Evolutionary conservation across 1,139 yeast genomes (phyloP), one percentile per base, ranked within the genome.

Genomic region (Yamadazyma pseudoaaseri): DNA sequence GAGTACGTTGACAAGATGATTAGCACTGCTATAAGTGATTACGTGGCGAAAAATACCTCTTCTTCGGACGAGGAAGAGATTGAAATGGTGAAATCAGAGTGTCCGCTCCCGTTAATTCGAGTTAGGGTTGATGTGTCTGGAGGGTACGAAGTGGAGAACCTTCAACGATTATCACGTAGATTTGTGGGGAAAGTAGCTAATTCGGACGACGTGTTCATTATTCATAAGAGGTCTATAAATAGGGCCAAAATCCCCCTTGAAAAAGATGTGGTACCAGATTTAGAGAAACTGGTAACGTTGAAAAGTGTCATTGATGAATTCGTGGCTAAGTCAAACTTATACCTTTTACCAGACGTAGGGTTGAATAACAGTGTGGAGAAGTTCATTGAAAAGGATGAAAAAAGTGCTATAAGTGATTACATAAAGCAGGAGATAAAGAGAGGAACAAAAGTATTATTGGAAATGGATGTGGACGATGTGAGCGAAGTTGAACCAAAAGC

Each of bases 161-260:
- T 96, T 1, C 70, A 95, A 36, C 62, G 97, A 41, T 86, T 92
- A 47, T 87, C 97, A 4, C 87, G 90, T 50, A 65, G 86, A 47
- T 94, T 90, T 66, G 95, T 86, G 5, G 97, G 96, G 0, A 72
- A 70, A 42, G 95, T 92, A 3, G 98, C 98, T 9, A 92, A 92
- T 54, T 79, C 83, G 8, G 83, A 86, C 49, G 95, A 90, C 48
- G 86, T 90, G 7, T 77, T 92, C 2, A 81, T 79, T 32, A 84
- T 85, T 51, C 77, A 78, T 49, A 76, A 81, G 51, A 73, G 65
- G 48, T 48, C 38, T 49, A 45, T 50, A 32, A 56, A 52, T 44
- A 51, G 49, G 34, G 51, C 51, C 29, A 53, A 54, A 36, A 45
- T 49, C 20, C 21, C 20, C 14, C 16, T 14, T 3, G 33, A 30